Evolutionary conservation across 2,329 filamentous ascomycete species (phyloP).

Genomic region (Trichoderma asperellum): DNA sequence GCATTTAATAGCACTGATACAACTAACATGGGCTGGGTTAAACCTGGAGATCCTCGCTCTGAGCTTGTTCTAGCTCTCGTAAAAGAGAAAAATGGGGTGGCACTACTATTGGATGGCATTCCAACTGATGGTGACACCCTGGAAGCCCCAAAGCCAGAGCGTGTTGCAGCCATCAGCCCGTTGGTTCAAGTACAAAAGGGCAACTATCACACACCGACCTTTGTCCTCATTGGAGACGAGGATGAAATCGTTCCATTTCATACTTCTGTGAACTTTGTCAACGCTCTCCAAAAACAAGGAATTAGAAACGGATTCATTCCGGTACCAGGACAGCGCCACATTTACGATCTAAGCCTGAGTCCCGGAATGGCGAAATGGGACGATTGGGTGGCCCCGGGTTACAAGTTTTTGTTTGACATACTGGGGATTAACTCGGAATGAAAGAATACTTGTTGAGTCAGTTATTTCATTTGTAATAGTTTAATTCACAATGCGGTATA

Average conservation of each 20-base stretch:
- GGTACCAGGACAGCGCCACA: slow-evolving; percentile 31
- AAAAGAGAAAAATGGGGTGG: slow-evolving; percentile 33
- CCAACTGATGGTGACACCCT: slow-evolving; percentile 26
- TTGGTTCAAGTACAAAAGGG: slow-evolving; percentile 30
- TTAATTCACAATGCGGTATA: too few species aligned
- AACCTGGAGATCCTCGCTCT: slow-evolving; percentile 31
- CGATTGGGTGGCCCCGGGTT: slow-evolving; percentile 29
- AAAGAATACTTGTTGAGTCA: neutral
- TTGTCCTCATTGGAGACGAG: slow-evolving; percentile 32
- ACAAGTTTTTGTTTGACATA: slow-evolving; percentile 30
- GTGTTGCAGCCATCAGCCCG: slow-evolving; percentile 31
- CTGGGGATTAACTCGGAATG: neutral
- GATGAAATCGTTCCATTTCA: slow-evolving; percentile 33
- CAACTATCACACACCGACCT: slow-evolving; percentile 32
- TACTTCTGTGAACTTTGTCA: slow-evolving; percentile 29
- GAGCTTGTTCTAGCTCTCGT: slow-evolving; percentile 32
- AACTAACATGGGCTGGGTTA: slow-evolving; percentile 32
- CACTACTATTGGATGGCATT: slow-evolving; percentile 32
- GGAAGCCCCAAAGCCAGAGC: slow-evolving; percentile 23
- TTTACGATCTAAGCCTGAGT: slow-evolving; percentile 31
- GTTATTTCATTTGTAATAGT: neutral
- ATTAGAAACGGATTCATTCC: slow-evolving; percentile 30
- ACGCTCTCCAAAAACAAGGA: slow-evolving; percentile 3
- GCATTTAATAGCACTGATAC: slow-evolving; percentile 31
- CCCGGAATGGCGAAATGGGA: slow-evolving; percentile 32